phyloP scores from a whole-genome alignment of 345 rosid species.

The Sonneratia alba region DNA sequence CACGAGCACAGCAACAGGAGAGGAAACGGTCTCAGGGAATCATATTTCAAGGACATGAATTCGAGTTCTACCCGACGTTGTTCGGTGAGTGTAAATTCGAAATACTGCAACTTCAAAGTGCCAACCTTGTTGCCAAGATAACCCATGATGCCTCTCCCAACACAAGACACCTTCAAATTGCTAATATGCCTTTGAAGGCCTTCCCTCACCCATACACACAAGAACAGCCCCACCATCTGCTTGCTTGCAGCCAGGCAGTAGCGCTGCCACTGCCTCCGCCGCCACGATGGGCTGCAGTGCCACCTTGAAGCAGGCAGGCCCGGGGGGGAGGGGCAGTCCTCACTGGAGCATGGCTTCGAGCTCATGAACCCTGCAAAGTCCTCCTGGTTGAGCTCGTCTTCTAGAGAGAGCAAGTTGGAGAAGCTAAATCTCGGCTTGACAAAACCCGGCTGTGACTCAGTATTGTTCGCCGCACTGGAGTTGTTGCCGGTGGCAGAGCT shows the following conservation, averaged over 20 bases:
- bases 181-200: slow-evolving; percentile 47
- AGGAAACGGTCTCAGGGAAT: too few species aligned
- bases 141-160: slow-evolving; percentile 96
- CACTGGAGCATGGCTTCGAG: slow-evolving; percentile 6
- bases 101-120: neutral
- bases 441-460: slow-evolving; percentile 3
- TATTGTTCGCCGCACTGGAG: slow-evolving; percentile 4
- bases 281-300: slow-evolving; percentile 4
- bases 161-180: slow-evolving; percentile 73
- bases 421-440: slow-evolving; percentile 39
- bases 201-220: slow-evolving; percentile 77
- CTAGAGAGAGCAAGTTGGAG: slow-evolving; percentile 38
- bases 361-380: slow-evolving; percentile 20
- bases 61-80: neutral
- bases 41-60: neutral
- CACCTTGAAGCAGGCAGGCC: slow-evolving; percentile 10
- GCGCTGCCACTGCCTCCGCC: neutral
- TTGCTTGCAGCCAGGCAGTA: slow-evolving; percentile 77
- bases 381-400: slow-evolving; percentile 37
- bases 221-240: slow-evolving; percentile 91
- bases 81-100: neutral
- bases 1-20: too few species aligned
- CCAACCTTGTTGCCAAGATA: slow-evolving; percentile 92
- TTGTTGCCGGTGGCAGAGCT: neutral
- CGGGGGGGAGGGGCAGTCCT: slow-evolving; percentile 12